A percentile compares a stretch with the other conserved stretches of the same genome.
These are phyloP conservation scores for Tephrocybe rancida DNA, from an alignment of 768 basidiomycete species.

Conservation along the genomic window DNA sequence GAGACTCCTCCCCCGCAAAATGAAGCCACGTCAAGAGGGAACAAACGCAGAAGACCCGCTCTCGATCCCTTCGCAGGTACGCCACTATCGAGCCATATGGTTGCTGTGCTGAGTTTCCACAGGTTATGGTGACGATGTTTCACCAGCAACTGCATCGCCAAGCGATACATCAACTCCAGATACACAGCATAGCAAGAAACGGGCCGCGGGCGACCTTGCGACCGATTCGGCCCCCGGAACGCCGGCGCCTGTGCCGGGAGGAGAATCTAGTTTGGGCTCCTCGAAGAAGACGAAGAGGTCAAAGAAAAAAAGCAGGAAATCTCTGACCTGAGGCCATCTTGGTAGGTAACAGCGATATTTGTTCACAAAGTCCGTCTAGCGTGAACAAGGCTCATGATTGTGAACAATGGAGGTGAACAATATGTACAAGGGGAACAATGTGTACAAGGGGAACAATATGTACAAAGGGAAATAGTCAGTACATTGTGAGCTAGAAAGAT, in stretches of 20 bases:
- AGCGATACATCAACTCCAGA: conserved; percentile 2
- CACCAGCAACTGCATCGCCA: not conserved
- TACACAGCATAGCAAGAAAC: conserved; percentile 17
- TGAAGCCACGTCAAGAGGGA: conserved; percentile 13
- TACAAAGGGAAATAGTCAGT: not conserved
- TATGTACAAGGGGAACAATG: conserved; percentile 8
- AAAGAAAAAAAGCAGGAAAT: conserved; percentile 37
- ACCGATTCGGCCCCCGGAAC: conserved; percentile 9
- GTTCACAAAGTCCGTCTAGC: not conserved
- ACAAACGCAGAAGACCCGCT: conserved; percentile 51
- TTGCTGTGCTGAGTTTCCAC: not conserved
- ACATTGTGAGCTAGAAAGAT: not conserved
- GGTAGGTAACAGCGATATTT: not conserved
- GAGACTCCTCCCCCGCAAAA: conserved; percentile 8
- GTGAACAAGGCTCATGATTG: not conserved
- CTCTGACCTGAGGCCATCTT: not conserved
- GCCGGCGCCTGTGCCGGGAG: conserved; percentile 10
- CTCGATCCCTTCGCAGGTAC: conserved; percentile 73
- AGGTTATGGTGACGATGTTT: conserved; percentile 39
- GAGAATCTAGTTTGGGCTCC: conserved; percentile 5
- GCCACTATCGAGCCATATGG: not conserved
- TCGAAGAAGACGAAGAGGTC: conserved; percentile 30
- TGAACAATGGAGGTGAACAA: conserved; percentile 2
- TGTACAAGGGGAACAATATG: not conserved
- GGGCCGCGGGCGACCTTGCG: conserved; percentile 3